Conservation (phyloP, 148 eudicot species). For the Fagopyrum tataricum region DNA sequence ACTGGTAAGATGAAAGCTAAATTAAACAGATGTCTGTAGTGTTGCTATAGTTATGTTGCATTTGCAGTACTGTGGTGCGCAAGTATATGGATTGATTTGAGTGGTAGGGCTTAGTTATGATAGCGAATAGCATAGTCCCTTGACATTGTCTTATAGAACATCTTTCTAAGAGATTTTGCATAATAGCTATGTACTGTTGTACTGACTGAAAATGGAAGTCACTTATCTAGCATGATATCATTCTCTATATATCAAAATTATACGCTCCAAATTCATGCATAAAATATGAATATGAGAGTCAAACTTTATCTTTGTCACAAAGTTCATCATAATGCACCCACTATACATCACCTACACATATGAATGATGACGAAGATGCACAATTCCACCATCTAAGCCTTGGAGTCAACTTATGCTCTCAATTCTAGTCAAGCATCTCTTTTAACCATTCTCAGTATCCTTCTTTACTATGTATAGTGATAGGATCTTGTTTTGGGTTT, state of each 20-base stretch:
- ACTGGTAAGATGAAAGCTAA: constrained; percentile 13
- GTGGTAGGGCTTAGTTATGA: background rate
- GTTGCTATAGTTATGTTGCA: constrained; percentile 21
- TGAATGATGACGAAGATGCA: constrained; percentile 20
- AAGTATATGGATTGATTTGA: background rate
- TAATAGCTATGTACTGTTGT: background rate
- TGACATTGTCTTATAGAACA: constrained; percentile 18
- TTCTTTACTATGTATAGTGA: too few relatives aligned
- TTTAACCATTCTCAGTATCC: background rate
- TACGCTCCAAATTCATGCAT: background rate
- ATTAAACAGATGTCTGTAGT: constrained; percentile 17
- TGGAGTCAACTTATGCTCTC: constrained; percentile 25
- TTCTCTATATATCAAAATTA: background rate
- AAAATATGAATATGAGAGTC: background rate
- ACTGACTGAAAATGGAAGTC: constrained; percentile 1
- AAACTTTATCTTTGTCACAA: background rate
- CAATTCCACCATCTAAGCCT: constrained; percentile 8
- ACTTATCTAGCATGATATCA: background rate
- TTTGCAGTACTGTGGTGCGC: background rate
- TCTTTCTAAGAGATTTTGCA: background rate
- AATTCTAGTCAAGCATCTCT: background rate
- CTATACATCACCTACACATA: background rate
- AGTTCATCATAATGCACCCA: constrained; percentile 3
- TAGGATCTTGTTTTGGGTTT: too few relatives aligned
- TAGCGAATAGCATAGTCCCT: background rate